These are phyloP conservation scores for Candida xyloterini DNA, from an alignment of 805 yeast species.

Conservation along the genomic window DNA sequence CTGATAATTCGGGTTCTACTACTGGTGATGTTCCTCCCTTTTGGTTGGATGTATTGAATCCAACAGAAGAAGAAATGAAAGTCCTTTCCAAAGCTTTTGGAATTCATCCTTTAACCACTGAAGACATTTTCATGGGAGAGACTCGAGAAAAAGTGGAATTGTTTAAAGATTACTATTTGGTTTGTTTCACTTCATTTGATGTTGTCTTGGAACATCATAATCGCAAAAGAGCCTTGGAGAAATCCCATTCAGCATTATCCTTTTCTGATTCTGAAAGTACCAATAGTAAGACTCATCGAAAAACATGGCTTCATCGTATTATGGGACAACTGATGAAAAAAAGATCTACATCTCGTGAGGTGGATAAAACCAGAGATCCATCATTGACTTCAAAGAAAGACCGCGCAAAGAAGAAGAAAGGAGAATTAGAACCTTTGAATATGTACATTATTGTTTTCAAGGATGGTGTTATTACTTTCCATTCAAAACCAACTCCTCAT, in stretches of 20 bases:
- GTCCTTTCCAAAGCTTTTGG: slow-evolving; percentile 87
- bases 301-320: slow-evolving; percentile 15
- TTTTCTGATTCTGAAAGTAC: slow-evolving; percentile 19
- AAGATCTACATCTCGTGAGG: slow-evolving; percentile 1
- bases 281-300: slow-evolving; percentile 17
- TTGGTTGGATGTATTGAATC: slow-evolving; percentile 91
- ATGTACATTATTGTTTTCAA: slow-evolving; percentile 91
- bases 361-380: slow-evolving; percentile 4
- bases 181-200: slow-evolving; percentile 84
- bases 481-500: slow-evolving; percentile 92
- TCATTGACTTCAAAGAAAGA: slow-evolving; percentile 23
- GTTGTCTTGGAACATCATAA: slow-evolving; percentile 70
- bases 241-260: slow-evolving; percentile 15
- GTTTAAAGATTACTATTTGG: slow-evolving; percentile 85
- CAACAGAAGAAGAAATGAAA: slow-evolving; percentile 96
- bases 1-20: slow-evolving; percentile 30
- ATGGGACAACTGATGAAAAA: slow-evolving; percentile 8
- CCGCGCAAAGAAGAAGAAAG: slow-evolving; percentile 29
- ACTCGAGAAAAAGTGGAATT: slow-evolving; percentile 94
- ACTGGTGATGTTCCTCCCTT: slow-evolving; percentile 52
- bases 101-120: slow-evolving; percentile 94
- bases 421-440: slow-evolving; percentile 81
- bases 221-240: slow-evolving; percentile 27
- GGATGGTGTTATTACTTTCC: slow-evolving; percentile 90
- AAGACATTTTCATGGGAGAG: slow-evolving; percentile 90